Percentiles rank a stretch among this genome's conserved stretches.
phyloP scores from a whole-genome alignment of 768 basidiomycete genomes.

The Macrolepiota dolichaula region DNA sequence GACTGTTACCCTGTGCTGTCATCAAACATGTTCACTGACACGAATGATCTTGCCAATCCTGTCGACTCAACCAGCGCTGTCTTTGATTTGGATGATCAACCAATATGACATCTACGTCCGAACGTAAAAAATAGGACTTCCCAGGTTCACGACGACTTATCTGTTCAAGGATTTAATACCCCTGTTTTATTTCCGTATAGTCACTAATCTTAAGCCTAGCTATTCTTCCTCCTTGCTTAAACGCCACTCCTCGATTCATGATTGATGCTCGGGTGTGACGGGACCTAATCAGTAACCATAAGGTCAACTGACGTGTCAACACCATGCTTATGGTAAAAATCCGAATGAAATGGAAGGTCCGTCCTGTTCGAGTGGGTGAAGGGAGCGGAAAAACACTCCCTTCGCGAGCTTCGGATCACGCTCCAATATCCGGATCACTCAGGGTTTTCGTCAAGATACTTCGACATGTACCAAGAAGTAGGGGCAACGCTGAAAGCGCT shows the following conservation, averaged over 20 bases:
- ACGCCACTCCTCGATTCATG: not conserved
- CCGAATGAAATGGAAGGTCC: too few species aligned
- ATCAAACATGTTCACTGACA: constrained; percentile 4
- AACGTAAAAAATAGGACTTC: constrained; percentile 12
- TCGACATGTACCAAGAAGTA: too few species aligned
- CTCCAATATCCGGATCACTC: too few species aligned
- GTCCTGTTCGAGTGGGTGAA: too few species aligned
- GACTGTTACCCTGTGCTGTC: not conserved
- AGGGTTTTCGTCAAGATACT: too few species aligned
- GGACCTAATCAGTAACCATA: too few species aligned
- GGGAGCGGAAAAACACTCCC: too few species aligned
- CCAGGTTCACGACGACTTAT: not conserved
- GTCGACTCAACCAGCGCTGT: constrained; percentile 43
- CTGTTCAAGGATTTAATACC: not conserved
- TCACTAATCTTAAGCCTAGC: not conserved
- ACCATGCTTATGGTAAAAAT: too few species aligned
- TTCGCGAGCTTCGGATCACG: too few species aligned
- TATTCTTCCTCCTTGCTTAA: not conserved
- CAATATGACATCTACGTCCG: constrained; percentile 81
- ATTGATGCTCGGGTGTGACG: not conserved
- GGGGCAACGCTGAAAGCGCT: too few species aligned
- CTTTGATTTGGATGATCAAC: constrained; percentile 81
- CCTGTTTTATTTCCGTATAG: not conserved
- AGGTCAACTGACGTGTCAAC: too few species aligned
- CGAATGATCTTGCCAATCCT: constrained; percentile 11